Base-by-base conservation (phyloP, 192 early-diverging fungal genomes). In the Cetraspora pellucida region DNA sequence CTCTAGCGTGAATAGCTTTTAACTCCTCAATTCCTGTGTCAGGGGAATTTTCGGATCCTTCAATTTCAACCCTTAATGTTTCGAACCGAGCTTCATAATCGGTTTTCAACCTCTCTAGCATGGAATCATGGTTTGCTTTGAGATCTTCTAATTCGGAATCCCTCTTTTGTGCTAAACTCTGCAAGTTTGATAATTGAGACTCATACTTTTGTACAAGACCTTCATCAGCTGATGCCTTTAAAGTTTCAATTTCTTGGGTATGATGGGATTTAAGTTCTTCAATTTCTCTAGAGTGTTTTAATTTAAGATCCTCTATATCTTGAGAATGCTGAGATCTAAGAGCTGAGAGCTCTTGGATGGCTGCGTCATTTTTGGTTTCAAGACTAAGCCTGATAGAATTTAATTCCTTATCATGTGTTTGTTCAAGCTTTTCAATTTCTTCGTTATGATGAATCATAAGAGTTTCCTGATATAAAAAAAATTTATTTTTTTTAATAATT, bases 301-400 rank as follows among this genome's bases (percentile, higher is more conserved):
- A 54, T 54, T 52, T 71, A 30, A 71, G 31, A 64, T 47, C 55
- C 13, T 75, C 74, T 45, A 60, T 64, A 1, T 46, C 74, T 50
- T 75, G 74, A 50, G 74, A 75, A 30, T 75, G 74, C 27, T 65
- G 14, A 65, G 23, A 16, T 30, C 49, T 65, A 28, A 64, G 25
- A 27, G 27, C 46, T 14, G 57, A 45, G 14, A 50, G 30, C 30
- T 75, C 74, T 75, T 75, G 74, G 14, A 52, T 25, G 3, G n/a
- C 27, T 8, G 46, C 60, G 63, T 75, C 74, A 75, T 31, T 2
- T 21, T 64, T 75, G 10, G 25, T 7, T 14, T 63, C 50, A 54
- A 72, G 70, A 28, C 23, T 55, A 10, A 23, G 50, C n/a, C 19
- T 64, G 25, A 37, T 60, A 19, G 58, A 52, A 8, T 61, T 64